Evolutionary conservation across 768 basidiomycete species (phyloP).

Genomic region (Trametes sanguinea): DNA sequence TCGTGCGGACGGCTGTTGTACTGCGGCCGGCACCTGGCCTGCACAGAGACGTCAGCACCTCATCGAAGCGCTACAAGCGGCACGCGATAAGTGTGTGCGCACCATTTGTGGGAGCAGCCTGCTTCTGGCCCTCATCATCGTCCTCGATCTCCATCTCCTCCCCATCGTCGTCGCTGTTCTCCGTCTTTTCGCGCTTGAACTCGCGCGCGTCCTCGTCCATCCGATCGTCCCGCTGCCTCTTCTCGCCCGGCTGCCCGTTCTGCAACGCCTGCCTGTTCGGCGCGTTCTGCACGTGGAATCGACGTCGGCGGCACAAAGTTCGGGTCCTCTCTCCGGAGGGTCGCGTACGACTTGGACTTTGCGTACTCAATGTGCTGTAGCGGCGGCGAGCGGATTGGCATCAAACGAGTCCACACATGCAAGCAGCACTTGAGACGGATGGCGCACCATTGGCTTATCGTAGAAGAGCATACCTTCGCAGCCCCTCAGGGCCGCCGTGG

Average conservation of each 20-base stretch:
- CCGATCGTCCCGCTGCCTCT: conserved; percentile 69
- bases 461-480: conserved; percentile 94
- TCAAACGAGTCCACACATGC: conserved; percentile 32
- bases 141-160: conserved; percentile 96
- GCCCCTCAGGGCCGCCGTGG: conserved; percentile 90
- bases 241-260: conserved; percentile 46
- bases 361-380: conserved; percentile 88
- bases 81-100: background rate
- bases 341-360: conserved; percentile 86
- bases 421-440: conserved; percentile 25
- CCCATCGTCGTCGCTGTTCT: conserved; percentile 61
- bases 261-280: conserved; percentile 20
- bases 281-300: conserved; percentile 53
- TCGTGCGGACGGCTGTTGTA: conserved; percentile 58
- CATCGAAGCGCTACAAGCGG: conserved; percentile 4
- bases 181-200: conserved; percentile 69
- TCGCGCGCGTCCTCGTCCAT: conserved; percentile 52
- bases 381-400: conserved; percentile 24
- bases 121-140: conserved; percentile 60
- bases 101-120: conserved; percentile 33
- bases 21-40: conserved; percentile 47
- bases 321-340: conserved; percentile 75
- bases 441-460: conserved; percentile 83
- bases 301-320: conserved; percentile 75
- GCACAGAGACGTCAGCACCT: background rate